Evolutionary conservation across 108 stramenopile genomes (phyloP), one percentile per base, ranked within the genome.

Genomic region (Cylindrotheca fusiformis): DNA sequence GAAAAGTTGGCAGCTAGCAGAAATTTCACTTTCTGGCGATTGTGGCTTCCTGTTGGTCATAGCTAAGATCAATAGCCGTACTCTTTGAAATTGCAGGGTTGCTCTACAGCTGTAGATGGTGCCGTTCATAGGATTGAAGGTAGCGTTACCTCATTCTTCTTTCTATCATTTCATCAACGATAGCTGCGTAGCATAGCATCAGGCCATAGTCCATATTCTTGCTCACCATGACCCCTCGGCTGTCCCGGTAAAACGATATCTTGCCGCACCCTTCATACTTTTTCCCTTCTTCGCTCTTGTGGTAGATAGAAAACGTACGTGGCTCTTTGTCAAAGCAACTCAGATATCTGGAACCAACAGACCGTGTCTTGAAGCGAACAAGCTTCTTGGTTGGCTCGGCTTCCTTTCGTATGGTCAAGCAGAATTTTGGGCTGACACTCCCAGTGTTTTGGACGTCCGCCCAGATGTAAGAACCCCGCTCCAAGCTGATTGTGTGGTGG

Each of bases 81-180:
- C n/a, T n/a, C n/a, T n/a, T n/a, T n/a, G n/a, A n/a, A n/a, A n/a
- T n/a, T n/a, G n/a, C n/a, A n/a, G n/a, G n/a, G n/a, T n/a, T n/a
- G n/a, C n/a, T n/a, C n/a, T n/a, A n/a, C n/a, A n/a, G n/a, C n/a
- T n/a, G n/a, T n/a, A n/a, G n/a, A n/a, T n/a, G n/a, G n/a, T n/a
- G n/a, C n/a, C n/a, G n/a, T n/a, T n/a, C n/a, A n/a, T n/a, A n/a
- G n/a, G n/a, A n/a, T n/a, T n/a, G n/a, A n/a, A n/a, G n/a, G n/a
- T n/a, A n/a, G n/a, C n/a, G n/a, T 59, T 29, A 62, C 29, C 24
- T 19, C 60, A 62, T 28, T 1, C 60, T 47, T 6, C 50, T 45
- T 21, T 28, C 47, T 2, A 62, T 30, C 47, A 62, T 62, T 28
- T 62, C 60, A 50, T 62, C 60, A 20, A 62, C 50, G 18, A 62